These are phyloP conservation scores for Citrus reticulata DNA, from an alignment of 345 rosid species.

Conservation along the genomic window DNA sequence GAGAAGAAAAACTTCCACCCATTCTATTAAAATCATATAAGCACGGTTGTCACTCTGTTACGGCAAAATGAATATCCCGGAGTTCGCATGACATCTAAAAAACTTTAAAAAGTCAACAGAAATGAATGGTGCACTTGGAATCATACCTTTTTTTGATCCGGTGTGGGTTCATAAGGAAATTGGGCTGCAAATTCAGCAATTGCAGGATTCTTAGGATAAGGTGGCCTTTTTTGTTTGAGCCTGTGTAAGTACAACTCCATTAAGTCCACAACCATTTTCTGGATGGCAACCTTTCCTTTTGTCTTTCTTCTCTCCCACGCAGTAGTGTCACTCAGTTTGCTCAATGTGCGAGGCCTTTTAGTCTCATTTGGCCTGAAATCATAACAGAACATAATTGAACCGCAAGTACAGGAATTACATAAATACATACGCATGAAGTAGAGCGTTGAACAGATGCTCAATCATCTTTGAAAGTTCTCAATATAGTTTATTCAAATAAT, in stretches of 20 bases:
- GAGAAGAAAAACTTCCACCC: constrained; percentile 7
- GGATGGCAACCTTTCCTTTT: constrained; percentile 92
- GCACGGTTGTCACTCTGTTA: not conserved
- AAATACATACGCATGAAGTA: not conserved
- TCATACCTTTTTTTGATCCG: constrained; percentile 77
- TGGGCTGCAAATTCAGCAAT: constrained; percentile 63
- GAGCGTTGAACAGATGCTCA: not conserved
- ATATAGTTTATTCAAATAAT: not conserved
- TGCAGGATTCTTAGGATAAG: constrained; percentile 65
- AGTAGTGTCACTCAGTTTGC: constrained; percentile 78
- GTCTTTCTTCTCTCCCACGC: constrained; percentile 91
- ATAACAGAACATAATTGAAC: constrained; percentile 13
- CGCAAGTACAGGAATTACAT: not conserved
- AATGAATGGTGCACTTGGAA: not conserved
- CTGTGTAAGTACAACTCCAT: constrained; percentile 95
- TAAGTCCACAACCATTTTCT: constrained; percentile 96
- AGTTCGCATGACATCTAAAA: not conserved
- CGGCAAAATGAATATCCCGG: not conserved
- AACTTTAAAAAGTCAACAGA: not conserved
- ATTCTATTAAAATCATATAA: not conserved
- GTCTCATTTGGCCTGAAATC: constrained; percentile 74
- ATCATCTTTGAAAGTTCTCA: not conserved
- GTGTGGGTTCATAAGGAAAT: constrained; percentile 85
- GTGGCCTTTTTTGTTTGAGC: constrained; percentile 77
- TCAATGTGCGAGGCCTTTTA: constrained; percentile 70